Conservation (phyloP, 441 rosid genomes). For the Dalechampia spathulata region DNA sequence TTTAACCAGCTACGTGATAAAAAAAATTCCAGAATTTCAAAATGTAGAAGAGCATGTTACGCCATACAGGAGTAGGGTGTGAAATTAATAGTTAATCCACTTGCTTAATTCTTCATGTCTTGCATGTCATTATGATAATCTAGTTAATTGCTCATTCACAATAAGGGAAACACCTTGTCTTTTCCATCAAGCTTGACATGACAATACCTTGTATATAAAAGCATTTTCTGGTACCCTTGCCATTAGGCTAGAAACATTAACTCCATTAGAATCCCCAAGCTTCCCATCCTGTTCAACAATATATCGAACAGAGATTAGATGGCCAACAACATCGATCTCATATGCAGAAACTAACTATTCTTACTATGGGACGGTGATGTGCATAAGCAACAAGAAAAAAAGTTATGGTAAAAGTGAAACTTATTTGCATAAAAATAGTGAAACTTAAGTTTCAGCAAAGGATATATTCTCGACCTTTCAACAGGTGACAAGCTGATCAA, state of each 20-base stretch:
- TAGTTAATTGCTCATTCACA: background rate
- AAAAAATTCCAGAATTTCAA: background rate
- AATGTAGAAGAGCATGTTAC: background rate
- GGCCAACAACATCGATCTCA: no score
- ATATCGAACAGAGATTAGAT: constrained; percentile 1
- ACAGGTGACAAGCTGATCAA: background rate
- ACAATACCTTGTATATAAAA: constrained; percentile 59
- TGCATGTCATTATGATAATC: background rate
- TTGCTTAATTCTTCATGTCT: background rate
- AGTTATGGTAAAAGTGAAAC: background rate
- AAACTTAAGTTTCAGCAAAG: background rate
- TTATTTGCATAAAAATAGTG: background rate
- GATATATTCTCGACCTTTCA: background rate
- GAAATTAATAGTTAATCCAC: background rate
- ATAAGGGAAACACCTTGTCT: constrained; percentile 7
- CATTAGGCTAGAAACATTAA: constrained; percentile 30
- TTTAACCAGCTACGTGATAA: no score
- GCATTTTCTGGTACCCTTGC: constrained; percentile 48
- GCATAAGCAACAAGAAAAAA: background rate
- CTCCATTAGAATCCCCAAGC: constrained; percentile 27
- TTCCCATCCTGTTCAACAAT: constrained; percentile 33
- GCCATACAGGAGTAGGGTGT: no score
- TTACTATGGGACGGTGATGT: background rate
- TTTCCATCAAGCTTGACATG: background rate
- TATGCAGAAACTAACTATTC: no score